These are phyloP conservation scores for Rhizodiscina lignyota DNA, from an alignment of 495 filamentous ascomycete genomes.

Conservation along the genomic window DNA sequence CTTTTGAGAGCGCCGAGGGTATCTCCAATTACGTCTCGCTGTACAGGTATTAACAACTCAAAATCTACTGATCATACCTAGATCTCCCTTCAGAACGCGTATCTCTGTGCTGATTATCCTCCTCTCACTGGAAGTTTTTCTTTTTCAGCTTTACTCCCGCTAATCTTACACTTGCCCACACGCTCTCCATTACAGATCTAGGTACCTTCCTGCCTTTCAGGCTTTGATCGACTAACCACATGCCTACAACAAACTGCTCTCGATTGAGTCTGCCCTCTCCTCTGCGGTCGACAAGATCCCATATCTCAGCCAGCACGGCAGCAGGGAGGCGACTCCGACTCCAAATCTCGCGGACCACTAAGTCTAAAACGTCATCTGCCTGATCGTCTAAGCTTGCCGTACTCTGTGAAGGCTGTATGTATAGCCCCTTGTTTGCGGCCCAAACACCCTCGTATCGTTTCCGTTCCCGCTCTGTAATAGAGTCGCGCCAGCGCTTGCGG, in stretches of 20 bases:
- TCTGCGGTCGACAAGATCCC: slow-evolving; percentile 62
- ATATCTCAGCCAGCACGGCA: slow-evolving; percentile 60
- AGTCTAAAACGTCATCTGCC: slow-evolving; percentile 27
- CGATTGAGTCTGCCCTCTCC: slow-evolving; percentile 42
- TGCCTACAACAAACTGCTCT: slow-evolving; percentile 85
- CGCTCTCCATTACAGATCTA: slow-evolving; percentile 54
- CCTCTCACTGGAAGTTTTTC: too few relatives aligned
- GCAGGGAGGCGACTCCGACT: slow-evolving; percentile 50
- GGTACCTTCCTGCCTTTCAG: slow-evolving; percentile 82
- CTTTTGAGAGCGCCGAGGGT: too few relatives aligned
- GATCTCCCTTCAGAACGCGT: too few relatives aligned
- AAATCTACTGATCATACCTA: too few relatives aligned
- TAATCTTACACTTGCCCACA: slow-evolving; percentile 65
- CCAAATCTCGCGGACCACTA: slow-evolving; percentile 82
- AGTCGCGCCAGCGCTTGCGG: slow-evolving; percentile 66
- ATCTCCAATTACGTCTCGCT: too few relatives aligned
- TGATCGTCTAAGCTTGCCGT: slow-evolving; percentile 2
- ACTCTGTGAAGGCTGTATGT: slow-evolving; percentile 13
- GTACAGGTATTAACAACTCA: too few relatives aligned
- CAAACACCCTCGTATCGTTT: slow-evolving; percentile 94
- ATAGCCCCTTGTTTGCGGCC: slow-evolving; percentile 83
- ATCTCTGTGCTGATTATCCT: too few relatives aligned
- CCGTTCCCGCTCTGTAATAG: slow-evolving; percentile 59
- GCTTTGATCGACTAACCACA: slow-evolving; percentile 88
- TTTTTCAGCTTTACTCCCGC: slow-evolving; percentile 26